Evolutionary conservation across 2,329 filamentous ascomycete genomes (phyloP).

Genomic region (Nothopassalora personata): DNA sequence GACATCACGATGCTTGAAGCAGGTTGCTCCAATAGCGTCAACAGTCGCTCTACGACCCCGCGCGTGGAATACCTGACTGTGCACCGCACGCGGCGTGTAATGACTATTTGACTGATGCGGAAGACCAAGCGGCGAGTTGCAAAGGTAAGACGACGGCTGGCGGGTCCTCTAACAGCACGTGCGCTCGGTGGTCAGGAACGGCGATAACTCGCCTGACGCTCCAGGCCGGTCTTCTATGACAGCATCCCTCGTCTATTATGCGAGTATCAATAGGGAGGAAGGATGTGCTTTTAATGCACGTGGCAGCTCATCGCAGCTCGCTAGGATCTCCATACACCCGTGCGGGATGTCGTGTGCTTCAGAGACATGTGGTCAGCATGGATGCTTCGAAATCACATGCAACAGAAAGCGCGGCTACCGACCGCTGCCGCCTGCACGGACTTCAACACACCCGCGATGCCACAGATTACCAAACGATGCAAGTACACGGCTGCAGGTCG

Average conservation of each 20-base stretch:
- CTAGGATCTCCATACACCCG: not conserved
- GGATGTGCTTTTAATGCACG: not conserved
- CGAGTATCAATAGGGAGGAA: not conserved
- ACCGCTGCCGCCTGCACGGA: not conserved
- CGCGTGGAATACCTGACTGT: not conserved
- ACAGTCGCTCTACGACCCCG: not conserved
- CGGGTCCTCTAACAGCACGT: not conserved
- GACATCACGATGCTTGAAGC: not conserved
- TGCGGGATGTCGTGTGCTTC: not conserved
- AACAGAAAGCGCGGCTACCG: not conserved
- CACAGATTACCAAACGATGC: not conserved
- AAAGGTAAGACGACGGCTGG: not conserved
- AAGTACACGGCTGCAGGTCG: not conserved
- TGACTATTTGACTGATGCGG: not conserved
- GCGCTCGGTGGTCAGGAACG: not conserved
- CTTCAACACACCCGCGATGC: not conserved
- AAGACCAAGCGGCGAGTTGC: not conserved
- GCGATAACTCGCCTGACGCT: not conserved
- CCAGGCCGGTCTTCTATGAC: too few relatives aligned
- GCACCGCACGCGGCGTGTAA: not conserved
- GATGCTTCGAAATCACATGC: not conserved
- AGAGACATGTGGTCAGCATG: not conserved
- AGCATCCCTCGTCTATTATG: too few relatives aligned
- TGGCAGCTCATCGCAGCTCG: not conserved
- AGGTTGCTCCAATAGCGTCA: not conserved